Conservation (phyloP, 768 basidiomycete genomes). For the Sporobolomyces phaffii region DNA sequence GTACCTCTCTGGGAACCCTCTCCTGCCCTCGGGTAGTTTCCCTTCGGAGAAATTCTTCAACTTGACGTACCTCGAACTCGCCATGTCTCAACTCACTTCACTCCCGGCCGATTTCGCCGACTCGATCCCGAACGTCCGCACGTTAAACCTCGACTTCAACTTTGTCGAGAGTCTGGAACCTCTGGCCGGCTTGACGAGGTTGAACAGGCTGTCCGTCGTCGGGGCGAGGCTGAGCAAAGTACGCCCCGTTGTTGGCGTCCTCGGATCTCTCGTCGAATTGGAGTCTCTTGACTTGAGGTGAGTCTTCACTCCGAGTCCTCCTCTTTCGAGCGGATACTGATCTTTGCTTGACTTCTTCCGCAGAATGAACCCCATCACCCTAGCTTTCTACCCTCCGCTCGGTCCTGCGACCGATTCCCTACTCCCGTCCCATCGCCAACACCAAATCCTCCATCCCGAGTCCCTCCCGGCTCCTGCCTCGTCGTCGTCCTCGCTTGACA, state of each 20-base stretch:
- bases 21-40: conserved; percentile 47
- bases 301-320: conserved; percentile 40
- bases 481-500: not conserved
- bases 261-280: conserved; percentile 66
- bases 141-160: conserved; percentile 94
- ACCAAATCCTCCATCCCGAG: conserved; percentile 31
- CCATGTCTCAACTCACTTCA: conserved; percentile 69
- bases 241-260: conserved; percentile 63
- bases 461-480: not conserved
- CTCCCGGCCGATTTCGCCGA: conserved; percentile 65
- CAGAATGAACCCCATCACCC: conserved; percentile 92
- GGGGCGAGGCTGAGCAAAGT: conserved; percentile 69
- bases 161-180: conserved; percentile 62
- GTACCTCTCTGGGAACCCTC: conserved; percentile 65
- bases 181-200: conserved; percentile 64
- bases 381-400: conserved; percentile 90
- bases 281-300: conserved; percentile 90
- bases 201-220: conserved; percentile 79
- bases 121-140: conserved; percentile 75
- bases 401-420: conserved; percentile 3
- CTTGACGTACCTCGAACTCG: conserved; percentile 84
- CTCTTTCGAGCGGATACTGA: not conserved
- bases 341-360: not conserved
- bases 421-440: conserved; percentile 17
- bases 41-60: conserved; percentile 71